phyloP scores from a whole-genome alignment of 163 green algal species.

The Scenedesmus sp. region DNA sequence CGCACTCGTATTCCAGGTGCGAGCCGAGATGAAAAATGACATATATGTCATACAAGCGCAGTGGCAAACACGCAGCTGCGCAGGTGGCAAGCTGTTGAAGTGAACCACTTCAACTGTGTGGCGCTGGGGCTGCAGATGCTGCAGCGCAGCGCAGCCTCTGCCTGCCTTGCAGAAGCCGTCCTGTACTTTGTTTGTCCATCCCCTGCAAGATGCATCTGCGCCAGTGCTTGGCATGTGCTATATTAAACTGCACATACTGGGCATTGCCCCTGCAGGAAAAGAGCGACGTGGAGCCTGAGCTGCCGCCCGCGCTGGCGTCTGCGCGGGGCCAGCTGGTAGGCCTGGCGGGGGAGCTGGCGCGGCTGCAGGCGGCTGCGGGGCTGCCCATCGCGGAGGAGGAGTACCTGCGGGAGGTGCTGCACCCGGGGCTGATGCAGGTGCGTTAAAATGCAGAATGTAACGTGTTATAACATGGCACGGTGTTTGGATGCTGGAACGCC shows the following conservation, averaged over 20 bases:
- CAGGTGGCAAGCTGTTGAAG: neutral
- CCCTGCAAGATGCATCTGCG: too few species aligned
- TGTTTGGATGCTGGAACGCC: neutral
- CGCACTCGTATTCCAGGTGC: constrained; percentile 94
- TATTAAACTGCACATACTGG: too few species aligned
- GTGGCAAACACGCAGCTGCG: neutral
- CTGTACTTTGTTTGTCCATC: neutral
- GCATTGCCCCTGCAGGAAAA: constrained; percentile 74
- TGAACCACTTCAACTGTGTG: too few species aligned
- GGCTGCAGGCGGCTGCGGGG: constrained; percentile 67
- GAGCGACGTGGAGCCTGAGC: constrained; percentile 73
- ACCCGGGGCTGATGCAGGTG: constrained; percentile 68
- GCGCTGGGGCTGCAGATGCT: too few species aligned
- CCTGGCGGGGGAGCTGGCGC: constrained; percentile 62
- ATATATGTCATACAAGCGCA: neutral
- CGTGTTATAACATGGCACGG: too few species aligned
- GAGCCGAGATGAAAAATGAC: neutral
- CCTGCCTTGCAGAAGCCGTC: neutral
- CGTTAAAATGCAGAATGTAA: neutral
- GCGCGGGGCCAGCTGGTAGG: constrained; percentile 66
- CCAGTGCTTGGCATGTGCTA: neutral
- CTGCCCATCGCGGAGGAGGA: constrained; percentile 78
- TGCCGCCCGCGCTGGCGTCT: constrained; percentile 68
- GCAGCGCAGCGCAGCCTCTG: too few species aligned
- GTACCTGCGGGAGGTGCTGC: constrained; percentile 81